Base-by-base conservation (phyloP, 139 green algal species). In the Chlorella vulgaris region DNA sequence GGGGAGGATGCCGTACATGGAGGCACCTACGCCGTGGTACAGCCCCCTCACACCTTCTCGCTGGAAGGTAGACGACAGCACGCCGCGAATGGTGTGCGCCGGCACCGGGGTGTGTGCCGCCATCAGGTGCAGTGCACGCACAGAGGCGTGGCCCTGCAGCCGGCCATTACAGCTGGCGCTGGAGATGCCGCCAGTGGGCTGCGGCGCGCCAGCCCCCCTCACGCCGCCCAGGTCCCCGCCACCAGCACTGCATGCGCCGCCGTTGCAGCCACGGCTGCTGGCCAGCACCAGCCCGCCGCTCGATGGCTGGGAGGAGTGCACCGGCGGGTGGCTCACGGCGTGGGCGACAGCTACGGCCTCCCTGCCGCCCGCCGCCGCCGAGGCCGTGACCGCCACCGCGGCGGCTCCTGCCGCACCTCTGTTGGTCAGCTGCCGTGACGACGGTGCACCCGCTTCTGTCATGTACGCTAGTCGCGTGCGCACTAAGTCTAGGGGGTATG, bases 401-500 rank as follows among this genome's bases (percentile, higher is more conserved):
- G 55, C 5, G 69, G 21, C 38, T 28, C 29, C 31, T 35, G 62
- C 55, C 68, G 24, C 40, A 68, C 66, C 42, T 36, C 43, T 33
- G n/a, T 33, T 26, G 58, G 69, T 69, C 60, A 28, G 29, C 31
- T 39, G 42, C 38, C 28, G 13, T 35, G 51, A 7, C 39, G 60
- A 19, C n/a, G 7, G 4, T 8, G 28, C 47, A 21, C 38, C 65
- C 28, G 76, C 65, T 29, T 91, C 86, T 4, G 77, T 84, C 24
- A 80, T 81, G 74, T 88, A 97, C 2, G 95, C 95, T 53, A 98
- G 84, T 3, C 95, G 86, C 0, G 95, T 98, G 13, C 95, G 83
- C 4, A 97, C 89, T 7, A 98, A 69, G 87, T 98, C 95, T 29
- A 98, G 86, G 0, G 95, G 95, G 83, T 98, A 98, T 0, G 95